Conservation (phyloP, 306 rosid species). For the Begonia masoniana region DNA sequence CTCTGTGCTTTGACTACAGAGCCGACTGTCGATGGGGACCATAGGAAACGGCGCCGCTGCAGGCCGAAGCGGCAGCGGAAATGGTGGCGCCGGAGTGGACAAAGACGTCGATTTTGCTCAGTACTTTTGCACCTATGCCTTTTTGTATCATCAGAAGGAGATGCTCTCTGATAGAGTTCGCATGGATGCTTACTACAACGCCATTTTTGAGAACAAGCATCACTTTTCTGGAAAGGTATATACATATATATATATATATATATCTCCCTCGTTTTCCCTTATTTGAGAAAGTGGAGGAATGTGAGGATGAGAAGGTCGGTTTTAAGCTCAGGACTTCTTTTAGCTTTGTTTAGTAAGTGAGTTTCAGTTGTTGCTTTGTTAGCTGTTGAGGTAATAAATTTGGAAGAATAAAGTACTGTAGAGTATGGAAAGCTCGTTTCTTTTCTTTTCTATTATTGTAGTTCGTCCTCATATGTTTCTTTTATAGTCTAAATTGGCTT, state of each 20-base stretch:
- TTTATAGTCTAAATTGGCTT: too few relatives aligned
- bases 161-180: slow-evolving; percentile 99
- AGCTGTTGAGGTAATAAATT: too few relatives aligned
- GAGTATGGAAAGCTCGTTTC: too few relatives aligned
- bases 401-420: too few relatives aligned
- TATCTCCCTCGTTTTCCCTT: background rate
- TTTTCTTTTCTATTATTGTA: too few relatives aligned
- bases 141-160: slow-evolving; percentile 93
- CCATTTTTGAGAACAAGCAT: slow-evolving; percentile 69
- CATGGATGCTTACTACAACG: slow-evolving; percentile 83
- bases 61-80: slow-evolving; percentile 18
- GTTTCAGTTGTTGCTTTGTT: too few relatives aligned
- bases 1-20: background rate
- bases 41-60: slow-evolving; percentile 26
- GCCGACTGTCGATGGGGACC: slow-evolving; percentile 47
- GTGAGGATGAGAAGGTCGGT: too few relatives aligned
- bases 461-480: too few relatives aligned
- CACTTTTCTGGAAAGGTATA: slow-evolving; percentile 77
- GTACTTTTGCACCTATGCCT: slow-evolving; percentile 88
- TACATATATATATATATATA: background rate
- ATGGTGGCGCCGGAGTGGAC: slow-evolving; percentile 31
- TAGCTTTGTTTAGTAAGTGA: too few relatives aligned
- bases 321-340: too few relatives aligned
- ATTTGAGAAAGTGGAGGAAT: too few relatives aligned
- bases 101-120: slow-evolving; percentile 79